Conservation (phyloP, 345 rosid species). For the Excoecaria cochinchinensis region DNA sequence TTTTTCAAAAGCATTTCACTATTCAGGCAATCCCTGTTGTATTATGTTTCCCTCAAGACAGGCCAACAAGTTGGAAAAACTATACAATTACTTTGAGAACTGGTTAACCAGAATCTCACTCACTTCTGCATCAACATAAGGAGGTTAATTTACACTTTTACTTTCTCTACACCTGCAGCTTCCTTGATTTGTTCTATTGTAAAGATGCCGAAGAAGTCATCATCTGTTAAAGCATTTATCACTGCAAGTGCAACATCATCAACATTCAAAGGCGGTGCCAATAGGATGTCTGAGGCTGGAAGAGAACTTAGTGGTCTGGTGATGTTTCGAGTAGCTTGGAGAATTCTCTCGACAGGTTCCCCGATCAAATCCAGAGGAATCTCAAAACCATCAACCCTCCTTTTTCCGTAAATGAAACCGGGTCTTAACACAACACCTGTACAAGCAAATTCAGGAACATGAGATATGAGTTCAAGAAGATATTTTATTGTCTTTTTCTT, state of each 20-base stretch:
- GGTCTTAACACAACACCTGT: slow-evolving; percentile 88
- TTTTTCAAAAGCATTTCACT: no score
- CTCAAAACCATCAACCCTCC: slow-evolving; percentile 69
- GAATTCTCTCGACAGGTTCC: slow-evolving; percentile 64
- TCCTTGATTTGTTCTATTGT: slow-evolving; percentile 94
- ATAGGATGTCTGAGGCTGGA: slow-evolving; percentile 75
- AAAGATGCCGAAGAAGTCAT: slow-evolving; percentile 78
- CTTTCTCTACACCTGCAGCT: slow-evolving; percentile 81
- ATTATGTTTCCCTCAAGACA: neutral
- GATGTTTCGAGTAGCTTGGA: slow-evolving; percentile 51
- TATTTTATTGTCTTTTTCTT: neutral
- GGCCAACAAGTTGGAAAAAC: neutral
- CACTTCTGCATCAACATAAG: neutral
- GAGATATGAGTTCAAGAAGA: neutral
- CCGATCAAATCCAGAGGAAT: slow-evolving; percentile 81
- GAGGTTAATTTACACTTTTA: slow-evolving; percentile 35
- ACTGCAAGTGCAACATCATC: slow-evolving; percentile 81
- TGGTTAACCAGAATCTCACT: neutral
- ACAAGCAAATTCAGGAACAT: slow-evolving; percentile 18
- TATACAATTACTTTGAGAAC: neutral
- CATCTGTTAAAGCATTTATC: slow-evolving; percentile 61
- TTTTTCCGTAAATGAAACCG: slow-evolving; percentile 76
- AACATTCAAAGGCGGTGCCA: slow-evolving; percentile 79
- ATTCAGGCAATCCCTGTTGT: neutral
- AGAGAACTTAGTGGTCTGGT: slow-evolving; percentile 64